A percentile compares a stretch with the other conserved stretches of the same genome.
Evolutionary conservation across 208 protist genomes (phyloP).

Genomic region (Acanthamoeba castellanii): DNA sequence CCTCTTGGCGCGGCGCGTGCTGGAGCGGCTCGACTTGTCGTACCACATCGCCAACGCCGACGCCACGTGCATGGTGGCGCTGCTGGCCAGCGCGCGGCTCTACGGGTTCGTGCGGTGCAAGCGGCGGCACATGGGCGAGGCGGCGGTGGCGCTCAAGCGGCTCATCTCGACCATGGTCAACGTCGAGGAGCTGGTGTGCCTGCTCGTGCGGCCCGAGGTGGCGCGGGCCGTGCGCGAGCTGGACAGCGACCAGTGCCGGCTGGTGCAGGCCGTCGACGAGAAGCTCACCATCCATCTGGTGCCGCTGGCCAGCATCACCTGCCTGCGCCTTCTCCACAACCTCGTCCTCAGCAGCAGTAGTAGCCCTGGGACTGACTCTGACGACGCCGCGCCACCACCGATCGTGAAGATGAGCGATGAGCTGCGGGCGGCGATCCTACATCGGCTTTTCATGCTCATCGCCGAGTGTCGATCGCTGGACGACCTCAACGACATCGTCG

Average conservation of each 20-base stretch:
- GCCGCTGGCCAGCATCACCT: not conserved
- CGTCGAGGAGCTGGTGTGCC: not conserved
- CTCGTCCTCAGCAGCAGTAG: not conserved
- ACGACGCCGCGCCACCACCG: not conserved
- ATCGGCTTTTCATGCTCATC: conserved; percentile 32
- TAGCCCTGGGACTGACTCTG: not conserved
- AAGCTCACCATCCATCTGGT: conserved; percentile 50
- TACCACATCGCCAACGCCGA: conserved; percentile 45
- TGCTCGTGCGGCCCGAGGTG: not conserved
- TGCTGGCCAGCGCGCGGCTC: not conserved
- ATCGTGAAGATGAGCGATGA: not conserved
- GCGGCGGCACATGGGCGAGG: not conserved
- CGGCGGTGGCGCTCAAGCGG: not conserved
- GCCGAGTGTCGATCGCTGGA: not conserved
- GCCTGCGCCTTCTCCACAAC: not conserved
- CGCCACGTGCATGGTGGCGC: not conserved
- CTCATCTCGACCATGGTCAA: conserved; percentile 9
- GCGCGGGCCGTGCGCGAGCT: not conserved
- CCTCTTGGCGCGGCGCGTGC: not conserved
- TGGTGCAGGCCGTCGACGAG: not conserved
- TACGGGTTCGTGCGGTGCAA: not conserved
- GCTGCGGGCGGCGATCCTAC: not conserved
- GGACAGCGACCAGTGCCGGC: not conserved
- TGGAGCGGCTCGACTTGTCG: not conserved
- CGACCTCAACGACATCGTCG: conserved; percentile 41